phyloP scores from a whole-genome alignment of 345 rosid genomes.

The Pugionium dolabratum region DNA sequence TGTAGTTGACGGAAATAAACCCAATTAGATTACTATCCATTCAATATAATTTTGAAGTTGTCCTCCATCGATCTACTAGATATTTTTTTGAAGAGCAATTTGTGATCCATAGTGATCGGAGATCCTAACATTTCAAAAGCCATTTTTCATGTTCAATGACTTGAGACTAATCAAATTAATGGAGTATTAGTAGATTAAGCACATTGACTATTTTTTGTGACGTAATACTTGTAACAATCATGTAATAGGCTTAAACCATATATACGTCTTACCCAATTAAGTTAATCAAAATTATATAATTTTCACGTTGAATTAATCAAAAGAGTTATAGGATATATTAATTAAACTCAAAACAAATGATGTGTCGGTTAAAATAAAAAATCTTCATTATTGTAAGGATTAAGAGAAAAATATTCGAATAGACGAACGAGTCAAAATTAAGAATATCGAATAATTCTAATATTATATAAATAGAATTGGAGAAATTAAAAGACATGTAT shows the following conservation, averaged over 20 bases:
- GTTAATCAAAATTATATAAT: neutral
- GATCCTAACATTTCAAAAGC: constrained; percentile 19
- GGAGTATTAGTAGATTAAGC: constrained; percentile 37
- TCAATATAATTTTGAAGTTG: too few species aligned
- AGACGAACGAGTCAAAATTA: too few species aligned
- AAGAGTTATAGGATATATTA: neutral
- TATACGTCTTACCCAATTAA: neutral
- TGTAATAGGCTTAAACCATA: constrained; percentile 12
- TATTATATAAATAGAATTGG: too few species aligned
- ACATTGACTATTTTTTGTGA: constrained; percentile 26
- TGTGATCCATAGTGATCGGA: constrained; percentile 29
- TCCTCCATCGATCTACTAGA: neutral
- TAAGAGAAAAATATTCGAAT: too few species aligned
- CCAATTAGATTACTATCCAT: too few species aligned
- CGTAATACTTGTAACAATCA: constrained; percentile 13
- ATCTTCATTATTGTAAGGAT: neutral
- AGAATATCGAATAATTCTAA: too few species aligned
- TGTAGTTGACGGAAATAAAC: too few species aligned
- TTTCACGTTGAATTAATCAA: neutral
- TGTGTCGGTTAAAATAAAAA: neutral
- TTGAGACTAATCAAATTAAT: constrained; percentile 35
- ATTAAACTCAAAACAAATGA: too few species aligned
- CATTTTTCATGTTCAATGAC: constrained; percentile 13
- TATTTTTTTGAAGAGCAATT: neutral
- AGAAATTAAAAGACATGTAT: too few species aligned